Conservation (phyloP, 495 filamentous ascomycete genomes). For the Aspergillus coremiiformis region DNA sequence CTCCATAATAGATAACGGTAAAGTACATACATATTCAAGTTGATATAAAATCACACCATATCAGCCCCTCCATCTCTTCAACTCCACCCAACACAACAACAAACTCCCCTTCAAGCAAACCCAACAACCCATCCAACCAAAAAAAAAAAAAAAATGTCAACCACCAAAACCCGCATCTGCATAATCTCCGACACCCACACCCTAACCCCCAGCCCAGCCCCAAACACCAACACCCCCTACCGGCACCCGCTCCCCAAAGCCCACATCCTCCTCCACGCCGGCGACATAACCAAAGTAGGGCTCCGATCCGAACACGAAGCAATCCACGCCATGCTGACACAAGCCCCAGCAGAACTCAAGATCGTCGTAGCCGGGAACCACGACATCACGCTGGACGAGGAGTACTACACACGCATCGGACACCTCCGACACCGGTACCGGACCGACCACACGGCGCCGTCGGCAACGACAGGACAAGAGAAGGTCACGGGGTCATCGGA, state of each 20-base stretch:
- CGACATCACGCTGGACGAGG: slow-evolving; percentile 61
- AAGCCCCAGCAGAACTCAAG: slow-evolving; percentile 59
- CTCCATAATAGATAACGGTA: too few species aligned
- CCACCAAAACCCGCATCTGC: slow-evolving; percentile 44
- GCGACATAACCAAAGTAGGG: slow-evolving; percentile 63
- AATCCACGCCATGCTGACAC: slow-evolving; percentile 46
- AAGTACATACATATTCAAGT: too few species aligned
- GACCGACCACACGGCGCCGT: slow-evolving; percentile 14
- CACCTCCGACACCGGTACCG: slow-evolving; percentile 25
- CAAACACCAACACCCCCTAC: slow-evolving; percentile 27
- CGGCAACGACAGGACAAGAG: not conserved
- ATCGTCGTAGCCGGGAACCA: slow-evolving; percentile 79
- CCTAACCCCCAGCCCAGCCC: slow-evolving; percentile 20
- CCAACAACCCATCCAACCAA: too few species aligned
- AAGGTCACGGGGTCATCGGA: slow-evolving; percentile 3
- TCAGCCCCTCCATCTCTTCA: too few species aligned
- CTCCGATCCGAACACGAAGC: slow-evolving; percentile 45
- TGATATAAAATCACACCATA: too few species aligned
- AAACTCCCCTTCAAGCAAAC: too few species aligned
- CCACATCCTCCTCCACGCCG: slow-evolving; percentile 66
- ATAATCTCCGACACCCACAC: slow-evolving; percentile 62
- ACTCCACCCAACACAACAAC: too few species aligned
- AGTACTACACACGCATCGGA: slow-evolving; percentile 36
- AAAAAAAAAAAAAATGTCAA: not conserved
- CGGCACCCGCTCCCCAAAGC: slow-evolving; percentile 43